Percentiles rank a stretch among this genome's conserved stretches.
Conservation (phyloP, 441 rosid species). For the Kokia cookei region DNA sequence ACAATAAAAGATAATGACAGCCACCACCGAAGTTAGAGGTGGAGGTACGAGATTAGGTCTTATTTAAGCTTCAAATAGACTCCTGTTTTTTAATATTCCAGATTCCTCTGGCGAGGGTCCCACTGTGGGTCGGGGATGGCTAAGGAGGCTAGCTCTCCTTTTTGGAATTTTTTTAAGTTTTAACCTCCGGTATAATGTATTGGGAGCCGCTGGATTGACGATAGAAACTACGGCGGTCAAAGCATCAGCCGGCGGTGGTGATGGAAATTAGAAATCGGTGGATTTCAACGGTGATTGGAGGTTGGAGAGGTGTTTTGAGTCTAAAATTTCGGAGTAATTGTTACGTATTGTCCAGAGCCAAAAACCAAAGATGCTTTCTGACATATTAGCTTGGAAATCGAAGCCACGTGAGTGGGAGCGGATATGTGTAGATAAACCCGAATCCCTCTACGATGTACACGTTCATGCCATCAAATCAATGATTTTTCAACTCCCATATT, state of each 20-base stretch:
- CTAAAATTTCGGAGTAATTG: background rate
- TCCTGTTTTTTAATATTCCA: background rate
- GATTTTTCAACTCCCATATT: background rate
- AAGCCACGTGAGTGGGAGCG: background rate
- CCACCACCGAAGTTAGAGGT: constrained; percentile 7
- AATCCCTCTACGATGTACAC: background rate
- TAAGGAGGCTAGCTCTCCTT: background rate
- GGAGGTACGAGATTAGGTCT: constrained; percentile 8
- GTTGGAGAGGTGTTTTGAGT: background rate
- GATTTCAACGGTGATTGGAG: background rate
- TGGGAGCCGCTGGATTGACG: background rate
- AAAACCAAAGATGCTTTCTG: background rate
- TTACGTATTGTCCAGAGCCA: background rate
- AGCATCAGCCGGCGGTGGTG: background rate
- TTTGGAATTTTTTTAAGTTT: background rate
- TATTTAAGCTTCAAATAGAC: background rate
- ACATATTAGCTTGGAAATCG: background rate
- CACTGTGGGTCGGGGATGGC: background rate
- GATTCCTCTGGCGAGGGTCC: background rate
- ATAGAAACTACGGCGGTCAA: background rate
- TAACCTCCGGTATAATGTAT: background rate
- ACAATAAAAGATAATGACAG: background rate
- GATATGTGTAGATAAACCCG: background rate
- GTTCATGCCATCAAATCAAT: background rate
- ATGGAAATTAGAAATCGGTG: background rate